These are phyloP conservation scores for Aspergillus uvarum DNA, from an alignment of 2,329 filamentous ascomycete species.

Conservation along the genomic window DNA sequence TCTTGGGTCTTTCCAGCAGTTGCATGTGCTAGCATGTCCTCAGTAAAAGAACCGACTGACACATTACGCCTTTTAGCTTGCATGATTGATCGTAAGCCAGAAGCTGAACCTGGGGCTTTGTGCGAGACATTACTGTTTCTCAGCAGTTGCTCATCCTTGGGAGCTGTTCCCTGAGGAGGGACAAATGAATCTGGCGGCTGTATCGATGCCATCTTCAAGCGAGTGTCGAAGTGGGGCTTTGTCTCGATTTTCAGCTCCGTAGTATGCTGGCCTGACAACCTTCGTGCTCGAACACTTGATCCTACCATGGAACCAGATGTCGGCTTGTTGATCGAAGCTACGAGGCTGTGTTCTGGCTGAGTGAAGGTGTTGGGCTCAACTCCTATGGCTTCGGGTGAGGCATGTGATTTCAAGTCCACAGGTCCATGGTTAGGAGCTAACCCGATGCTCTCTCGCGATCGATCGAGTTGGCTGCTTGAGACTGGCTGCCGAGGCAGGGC, in stretches of 20 bases:
- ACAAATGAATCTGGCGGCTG: conserved; percentile 26
- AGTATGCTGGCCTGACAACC: conserved; percentile 75
- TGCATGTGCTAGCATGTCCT: conserved; percentile 43
- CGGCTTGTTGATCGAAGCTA: conserved; percentile 4
- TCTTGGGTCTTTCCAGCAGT: conserved; percentile 46
- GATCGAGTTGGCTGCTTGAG: conserved; percentile 74
- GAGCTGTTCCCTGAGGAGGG: conserved; percentile 27
- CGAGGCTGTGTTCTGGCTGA: conserved; percentile 40
- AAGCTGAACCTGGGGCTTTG: conserved; percentile 12
- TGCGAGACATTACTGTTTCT: conserved; percentile 17
- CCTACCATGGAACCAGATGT: conserved; percentile 4
- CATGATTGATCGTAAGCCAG: conserved; percentile 19
- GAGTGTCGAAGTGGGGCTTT: conserved; percentile 35
- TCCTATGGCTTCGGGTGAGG: conserved; percentile 63
- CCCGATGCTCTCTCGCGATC: conserved; percentile 74
- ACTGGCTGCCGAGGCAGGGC: conserved; percentile 75
- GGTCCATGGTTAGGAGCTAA: conserved; percentile 70
- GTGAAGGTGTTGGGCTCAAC: conserved; percentile 33
- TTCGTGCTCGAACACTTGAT: conserved; percentile 67
- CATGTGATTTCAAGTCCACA: conserved; percentile 66
- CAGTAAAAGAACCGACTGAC: conserved; percentile 37
- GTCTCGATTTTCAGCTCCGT: conserved; percentile 92
- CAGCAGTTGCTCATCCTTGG: conserved; percentile 30
- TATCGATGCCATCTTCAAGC: conserved; percentile 26
- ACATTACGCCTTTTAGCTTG: conserved; percentile 32